Base-by-base conservation (phyloP, 179 eudicot genomes). In the Beta corolliflora region DNA sequence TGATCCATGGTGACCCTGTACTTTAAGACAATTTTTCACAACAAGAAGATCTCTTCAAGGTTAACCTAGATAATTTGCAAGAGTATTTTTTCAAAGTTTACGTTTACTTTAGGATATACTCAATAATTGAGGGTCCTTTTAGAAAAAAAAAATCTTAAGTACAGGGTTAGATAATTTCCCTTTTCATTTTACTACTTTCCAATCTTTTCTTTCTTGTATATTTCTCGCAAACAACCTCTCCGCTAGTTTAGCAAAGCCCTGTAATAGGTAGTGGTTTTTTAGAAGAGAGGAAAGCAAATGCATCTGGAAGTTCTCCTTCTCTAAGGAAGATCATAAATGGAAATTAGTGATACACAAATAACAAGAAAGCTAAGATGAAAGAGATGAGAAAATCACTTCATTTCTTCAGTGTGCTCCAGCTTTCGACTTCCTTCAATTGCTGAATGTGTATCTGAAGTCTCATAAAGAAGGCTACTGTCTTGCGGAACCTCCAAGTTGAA, bases 361-460 rank as follows among this genome's bases (percentile, higher is more conserved):
- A 6, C 7, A 77, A 77, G 59, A 71, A 69, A 71, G 56, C 53
- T 59, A 29, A 44, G 48, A 70, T n/a, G 63, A 4, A 36, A 58
- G 44, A 46, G 71, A 60, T 44, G 2, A 44, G 80, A 67, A 68
- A 67, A 31, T 81, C 89, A 92, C 94, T 80, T 88, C 18, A 93
- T 77, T 58, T 88, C 92, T 82, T 93, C 91, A 9, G 94, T 91
- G 81, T 91, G 93, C 79, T 82, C 85, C 75, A 93, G 80, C 77
- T 90, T 93, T 71, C 93, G 85, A 78, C 91, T 93, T 80, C 92
- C 93, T 61, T 86, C 85, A 80, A 88, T 90, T 23, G 85, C 90
- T 55, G 91, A 91, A 64, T 69, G 65, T 66, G 82, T 81, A 44
- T 88, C 89, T 29, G 83, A 80, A 63, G 88, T 86, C 84, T 93